Percentiles rank a stretch among this genome's conserved stretches.
These are phyloP conservation scores for Kockovaella imperatae DNA, from an alignment of 768 basidiomycete species.

Conservation along the genomic window DNA sequence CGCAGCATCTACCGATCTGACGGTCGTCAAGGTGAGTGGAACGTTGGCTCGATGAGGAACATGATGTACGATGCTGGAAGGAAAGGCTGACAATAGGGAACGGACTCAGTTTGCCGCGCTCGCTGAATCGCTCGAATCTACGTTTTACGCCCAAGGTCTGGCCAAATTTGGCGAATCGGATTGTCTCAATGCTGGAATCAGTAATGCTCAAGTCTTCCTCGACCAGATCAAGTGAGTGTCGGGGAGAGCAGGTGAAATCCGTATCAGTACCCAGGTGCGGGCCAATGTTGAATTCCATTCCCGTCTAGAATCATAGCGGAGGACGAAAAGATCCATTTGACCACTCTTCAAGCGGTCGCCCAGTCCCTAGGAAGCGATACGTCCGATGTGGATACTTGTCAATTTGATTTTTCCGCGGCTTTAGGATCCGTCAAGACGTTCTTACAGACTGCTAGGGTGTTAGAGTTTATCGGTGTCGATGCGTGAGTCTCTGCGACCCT, in stretches of 20 bases:
- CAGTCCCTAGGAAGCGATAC: conserved; percentile 5
- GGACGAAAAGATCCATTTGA: conserved; percentile 18
- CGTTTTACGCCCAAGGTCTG: conserved; percentile 21
- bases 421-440: conserved; percentile 11
- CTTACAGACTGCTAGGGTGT: conserved; percentile 17
- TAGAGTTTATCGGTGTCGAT: conserved; percentile 24
- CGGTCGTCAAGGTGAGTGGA: conserved; percentile 9
- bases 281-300: too few relatives aligned
- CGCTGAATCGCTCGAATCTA: conserved; percentile 19
- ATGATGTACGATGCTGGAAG: not conserved
- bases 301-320: conserved; percentile 7
- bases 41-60: not conserved
- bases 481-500: conserved; percentile 13
- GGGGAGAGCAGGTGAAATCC: too few relatives aligned
- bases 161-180: conserved; percentile 15
- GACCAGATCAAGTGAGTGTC: conserved; percentile 10
- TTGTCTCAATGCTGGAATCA: conserved; percentile 13
- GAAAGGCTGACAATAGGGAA: too few relatives aligned
- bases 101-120: conserved; percentile 12
- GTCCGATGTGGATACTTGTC: conserved; percentile 11
- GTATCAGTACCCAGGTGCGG: too few relatives aligned
- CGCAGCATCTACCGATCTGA: conserved; percentile 2
- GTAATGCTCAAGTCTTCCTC: conserved; percentile 8
- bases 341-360: conserved; percentile 12
- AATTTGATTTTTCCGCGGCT: conserved; percentile 17